Evolutionary conservation across 176 grass and related monocot species (phyloP).

Genomic region (Ampelocalamus luodianensis): DNA sequence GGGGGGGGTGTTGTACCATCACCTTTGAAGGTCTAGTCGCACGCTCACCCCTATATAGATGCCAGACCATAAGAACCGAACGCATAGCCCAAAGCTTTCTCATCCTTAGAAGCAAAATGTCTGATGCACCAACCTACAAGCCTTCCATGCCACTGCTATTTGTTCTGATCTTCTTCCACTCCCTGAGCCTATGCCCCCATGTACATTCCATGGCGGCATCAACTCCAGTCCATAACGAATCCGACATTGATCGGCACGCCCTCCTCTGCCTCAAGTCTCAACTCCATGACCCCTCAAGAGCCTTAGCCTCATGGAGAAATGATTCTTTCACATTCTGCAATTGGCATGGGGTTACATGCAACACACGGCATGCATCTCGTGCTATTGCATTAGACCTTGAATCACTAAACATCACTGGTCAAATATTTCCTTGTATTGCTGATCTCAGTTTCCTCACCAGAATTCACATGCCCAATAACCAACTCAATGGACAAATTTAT

Average conservation of each 20-base stretch:
- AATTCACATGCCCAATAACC: constrained; percentile 36
- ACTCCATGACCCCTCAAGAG: background rate
- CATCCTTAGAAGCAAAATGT: too few relatives aligned
- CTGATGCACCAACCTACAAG: too few relatives aligned
- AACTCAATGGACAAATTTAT: constrained; percentile 33
- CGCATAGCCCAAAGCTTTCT: too few relatives aligned
- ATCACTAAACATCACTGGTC: background rate
- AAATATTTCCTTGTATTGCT: constrained; percentile 13
- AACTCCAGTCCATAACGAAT: background rate
- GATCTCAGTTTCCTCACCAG: constrained; percentile 21
- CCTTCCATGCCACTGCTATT: too few relatives aligned
- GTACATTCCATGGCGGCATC: background rate
- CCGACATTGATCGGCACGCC: background rate
- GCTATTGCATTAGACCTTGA: constrained; percentile 6
- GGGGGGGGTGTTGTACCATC: too few relatives aligned
- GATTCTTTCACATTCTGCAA: background rate
- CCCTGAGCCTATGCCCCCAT: too few relatives aligned
- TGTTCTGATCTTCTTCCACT: background rate
- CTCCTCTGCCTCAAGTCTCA: constrained; percentile 38
- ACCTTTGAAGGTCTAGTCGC: too few relatives aligned
- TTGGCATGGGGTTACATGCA: constrained; percentile 40
- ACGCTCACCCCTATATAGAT: too few relatives aligned
- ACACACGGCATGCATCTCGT: background rate
- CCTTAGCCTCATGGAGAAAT: constrained; percentile 27
- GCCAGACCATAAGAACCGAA: too few relatives aligned